Evolutionary conservation across 805 yeast genomes (phyloP).

Genomic region (Maudiozyma serrabonitensis): DNA sequence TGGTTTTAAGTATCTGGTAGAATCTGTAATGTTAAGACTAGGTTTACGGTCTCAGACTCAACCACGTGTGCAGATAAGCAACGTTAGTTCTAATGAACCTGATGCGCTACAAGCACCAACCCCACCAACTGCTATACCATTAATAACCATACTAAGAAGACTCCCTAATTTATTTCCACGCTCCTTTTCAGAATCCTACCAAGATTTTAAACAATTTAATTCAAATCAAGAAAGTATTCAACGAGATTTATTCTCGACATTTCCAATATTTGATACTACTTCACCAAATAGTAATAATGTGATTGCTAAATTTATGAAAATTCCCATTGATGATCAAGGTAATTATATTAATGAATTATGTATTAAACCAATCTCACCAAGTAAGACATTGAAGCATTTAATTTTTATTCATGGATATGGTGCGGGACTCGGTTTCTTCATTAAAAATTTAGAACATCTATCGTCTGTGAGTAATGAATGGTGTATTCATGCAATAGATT

Average conservation of each 20-base stretch:
- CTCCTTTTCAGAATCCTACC: conserved; percentile 39
- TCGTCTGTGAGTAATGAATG: conserved; percentile 38
- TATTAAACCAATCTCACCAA: conserved; percentile 39
- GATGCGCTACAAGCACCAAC: conserved; percentile 30
- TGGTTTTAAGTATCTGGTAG: not conserved
- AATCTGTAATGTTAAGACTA: not conserved
- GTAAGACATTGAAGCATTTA: conserved; percentile 34
- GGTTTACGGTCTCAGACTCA: not conserved
- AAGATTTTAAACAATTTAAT: conserved; percentile 35
- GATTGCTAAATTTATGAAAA: conserved; percentile 24
- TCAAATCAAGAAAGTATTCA: conserved; percentile 37
- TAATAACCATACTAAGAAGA: conserved; percentile 35
- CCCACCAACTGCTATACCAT: conserved; percentile 60
- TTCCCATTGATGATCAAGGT: conserved; percentile 37
- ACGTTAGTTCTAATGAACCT: not conserved
- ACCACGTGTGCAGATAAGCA: not conserved
- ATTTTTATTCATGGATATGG: conserved; percentile 92
- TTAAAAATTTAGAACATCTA: conserved; percentile 58
- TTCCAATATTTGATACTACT: conserved; percentile 34
- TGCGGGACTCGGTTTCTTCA: conserved; percentile 81
- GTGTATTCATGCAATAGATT: conserved; percentile 77
- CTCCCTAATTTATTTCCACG: conserved; percentile 51
- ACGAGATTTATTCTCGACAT: conserved; percentile 33
- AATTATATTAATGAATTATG: conserved; percentile 68
- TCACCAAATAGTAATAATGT: not conserved